Percentiles rank a stretch among this genome's conserved stretches.
Conservation (phyloP, 306 rosid species). For the Sicyos baderoa region DNA sequence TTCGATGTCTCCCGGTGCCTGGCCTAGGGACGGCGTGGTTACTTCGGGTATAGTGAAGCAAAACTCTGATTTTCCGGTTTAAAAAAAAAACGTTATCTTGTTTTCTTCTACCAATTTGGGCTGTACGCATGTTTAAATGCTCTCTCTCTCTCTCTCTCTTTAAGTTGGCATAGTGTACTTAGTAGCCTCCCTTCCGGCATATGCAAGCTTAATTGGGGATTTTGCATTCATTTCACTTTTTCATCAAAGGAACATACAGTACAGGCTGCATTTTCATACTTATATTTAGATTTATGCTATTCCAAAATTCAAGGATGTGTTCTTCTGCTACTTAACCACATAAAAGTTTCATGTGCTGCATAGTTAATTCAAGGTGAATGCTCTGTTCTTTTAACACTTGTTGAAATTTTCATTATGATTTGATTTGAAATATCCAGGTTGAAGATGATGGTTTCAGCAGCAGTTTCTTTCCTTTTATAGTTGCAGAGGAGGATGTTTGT, state of each 20-base stretch:
- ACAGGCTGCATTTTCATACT: background rate
- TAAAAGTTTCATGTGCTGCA: too few relatives aligned
- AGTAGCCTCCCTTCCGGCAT: background rate
- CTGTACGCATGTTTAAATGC: background rate
- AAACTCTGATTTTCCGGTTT: too few relatives aligned
- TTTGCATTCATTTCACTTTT: background rate
- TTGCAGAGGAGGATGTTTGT: conserved; percentile 78
- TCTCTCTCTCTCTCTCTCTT: background rate
- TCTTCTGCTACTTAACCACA: too few relatives aligned
- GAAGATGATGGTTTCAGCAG: conserved; percentile 82
- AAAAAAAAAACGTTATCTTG: background rate
- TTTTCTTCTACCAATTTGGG: background rate
- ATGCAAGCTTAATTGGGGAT: background rate
- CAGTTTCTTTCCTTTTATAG: conserved; percentile 82
- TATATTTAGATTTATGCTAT: conserved; percentile 1
- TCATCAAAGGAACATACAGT: background rate
- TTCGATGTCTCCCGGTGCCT: too few relatives aligned
- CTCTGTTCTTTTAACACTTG: too few relatives aligned
- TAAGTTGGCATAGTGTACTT: background rate
- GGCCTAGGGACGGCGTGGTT: too few relatives aligned
- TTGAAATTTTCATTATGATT: too few relatives aligned
- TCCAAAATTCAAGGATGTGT: background rate
- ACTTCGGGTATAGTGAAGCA: too few relatives aligned
- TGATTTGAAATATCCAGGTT: conserved; percentile 38
- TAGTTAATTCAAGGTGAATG: too few relatives aligned